Evolutionary conservation across 2,329 filamentous ascomycete species (phyloP).

Genomic region (Herpotrichia juniperi): DNA sequence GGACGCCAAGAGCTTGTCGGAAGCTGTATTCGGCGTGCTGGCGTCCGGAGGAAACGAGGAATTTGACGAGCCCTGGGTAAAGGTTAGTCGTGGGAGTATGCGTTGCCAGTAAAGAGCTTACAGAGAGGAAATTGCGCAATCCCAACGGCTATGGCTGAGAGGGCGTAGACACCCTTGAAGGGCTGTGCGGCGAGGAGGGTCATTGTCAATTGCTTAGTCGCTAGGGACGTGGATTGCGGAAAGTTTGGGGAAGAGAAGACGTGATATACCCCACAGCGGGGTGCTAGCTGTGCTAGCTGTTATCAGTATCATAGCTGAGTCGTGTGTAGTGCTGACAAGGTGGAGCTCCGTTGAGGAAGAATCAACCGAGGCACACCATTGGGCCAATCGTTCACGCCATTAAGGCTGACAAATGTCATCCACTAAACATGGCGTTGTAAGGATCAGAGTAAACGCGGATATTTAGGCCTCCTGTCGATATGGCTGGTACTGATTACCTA

Average conservation of each 20-base stretch:
- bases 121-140: slow-evolving; percentile 47
- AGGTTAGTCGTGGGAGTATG: too few relatives aligned
- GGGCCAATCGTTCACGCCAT: not conserved
- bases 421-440: too few relatives aligned
- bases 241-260: not conserved
- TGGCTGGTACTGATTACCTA: too few relatives aligned
- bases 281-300: not conserved
- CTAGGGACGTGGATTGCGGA: not conserved
- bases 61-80: slow-evolving; percentile 47
- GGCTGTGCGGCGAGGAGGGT: slow-evolving; percentile 42
- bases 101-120: too few relatives aligned
- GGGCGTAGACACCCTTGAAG: slow-evolving; percentile 47
- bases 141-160: slow-evolving; percentile 43
- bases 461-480: too few relatives aligned
- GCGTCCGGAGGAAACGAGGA: slow-evolving; percentile 42
- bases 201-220: slow-evolving; percentile 17
- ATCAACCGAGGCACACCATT: not conserved
- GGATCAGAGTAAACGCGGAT: too few relatives aligned
- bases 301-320: not conserved
- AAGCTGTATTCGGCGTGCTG: slow-evolving; percentile 49
- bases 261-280: not conserved
- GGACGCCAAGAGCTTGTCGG: slow-evolving; percentile 45
- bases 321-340: not conserved
- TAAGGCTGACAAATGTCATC: too few relatives aligned
- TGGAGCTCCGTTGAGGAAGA: not conserved